These are phyloP conservation scores for Malassezia furfur DNA, from an alignment of 1,284 basidiomycete species.

Conservation along the genomic window DNA sequence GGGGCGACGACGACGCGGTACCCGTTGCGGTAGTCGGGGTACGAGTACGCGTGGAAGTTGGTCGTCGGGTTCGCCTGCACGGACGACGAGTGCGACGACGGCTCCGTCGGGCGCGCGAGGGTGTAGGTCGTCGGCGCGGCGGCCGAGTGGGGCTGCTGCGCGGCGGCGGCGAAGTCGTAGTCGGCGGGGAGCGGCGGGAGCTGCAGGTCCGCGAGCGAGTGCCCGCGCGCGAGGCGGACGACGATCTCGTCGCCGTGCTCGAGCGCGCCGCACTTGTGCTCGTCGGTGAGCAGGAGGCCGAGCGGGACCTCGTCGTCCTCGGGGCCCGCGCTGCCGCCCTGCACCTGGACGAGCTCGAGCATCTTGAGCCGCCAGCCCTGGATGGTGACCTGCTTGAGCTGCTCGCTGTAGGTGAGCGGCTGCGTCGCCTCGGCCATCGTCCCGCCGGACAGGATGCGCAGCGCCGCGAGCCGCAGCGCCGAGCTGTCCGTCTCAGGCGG, in stretches of 20 bases:
- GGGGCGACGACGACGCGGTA: slow-evolving; percentile 35
- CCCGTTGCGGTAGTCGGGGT: slow-evolving; percentile 32
- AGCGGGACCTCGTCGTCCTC: slow-evolving; percentile 13
- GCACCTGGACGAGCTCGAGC: slow-evolving; percentile 41
- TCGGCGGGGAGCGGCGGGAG: slow-evolving; percentile 27
- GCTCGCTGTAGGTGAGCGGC: slow-evolving; percentile 33
- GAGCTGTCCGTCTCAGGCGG: slow-evolving; percentile 27
- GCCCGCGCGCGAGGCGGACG: slow-evolving; percentile 25
- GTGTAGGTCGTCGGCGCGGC: slow-evolving; percentile 32
- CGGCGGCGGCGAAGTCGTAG: slow-evolving; percentile 33
- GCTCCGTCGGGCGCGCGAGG: slow-evolving; percentile 33
- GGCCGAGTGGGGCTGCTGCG: slow-evolving; percentile 15
- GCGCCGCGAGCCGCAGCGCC: slow-evolving; percentile 34
- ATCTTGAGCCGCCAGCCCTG: slow-evolving; percentile 44
- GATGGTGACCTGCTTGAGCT: slow-evolving; percentile 41
- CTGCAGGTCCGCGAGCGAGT: slow-evolving; percentile 28
- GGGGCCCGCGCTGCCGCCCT: slow-evolving; percentile 21
- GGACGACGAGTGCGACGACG: slow-evolving; percentile 42
- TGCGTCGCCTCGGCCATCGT: slow-evolving; percentile 20
- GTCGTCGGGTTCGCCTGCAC: slow-evolving; percentile 41
- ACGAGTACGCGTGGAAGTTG: slow-evolving; percentile 38
- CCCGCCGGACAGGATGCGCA: slow-evolving; percentile 39
- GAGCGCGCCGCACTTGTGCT: slow-evolving; percentile 43
- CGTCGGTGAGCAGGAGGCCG: slow-evolving; percentile 38
- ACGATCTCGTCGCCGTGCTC: slow-evolving; percentile 43